Evolutionary conservation across 2,329 filamentous ascomycete genomes (phyloP), one percentile per base, ranked within the genome.

Genomic region (Raffaelea deltoideospora): DNA sequence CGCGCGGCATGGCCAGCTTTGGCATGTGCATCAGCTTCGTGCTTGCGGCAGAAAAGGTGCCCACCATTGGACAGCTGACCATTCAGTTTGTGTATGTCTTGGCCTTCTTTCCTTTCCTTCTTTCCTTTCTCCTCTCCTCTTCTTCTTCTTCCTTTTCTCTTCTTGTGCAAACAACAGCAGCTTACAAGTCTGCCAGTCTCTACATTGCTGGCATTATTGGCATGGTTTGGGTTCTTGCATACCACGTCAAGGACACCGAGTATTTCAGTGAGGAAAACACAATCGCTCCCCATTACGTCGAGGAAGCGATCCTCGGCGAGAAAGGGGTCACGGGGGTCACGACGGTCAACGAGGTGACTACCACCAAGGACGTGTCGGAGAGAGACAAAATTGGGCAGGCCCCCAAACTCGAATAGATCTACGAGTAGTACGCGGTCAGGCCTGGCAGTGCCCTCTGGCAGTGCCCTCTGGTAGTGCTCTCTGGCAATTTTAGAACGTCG

Each of bases 221-320:
- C 14, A 33, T 39, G 32, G 20, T 17, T 3, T 21, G 10, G 4
- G 27, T 31, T 9, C 15, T 35, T 5, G 22, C 10, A 5, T 21
- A 30, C 28, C 22, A 39, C 30, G 33, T 39, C 33, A 32, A 26
- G 10, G 37, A 39, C 14, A 39, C 37, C 10, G 35, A 39, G 27
- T 39, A 39, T 28, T 39, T 39, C 15, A 27, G 21, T 8, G 37
- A 39, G 27, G 37, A 39, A 19, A 23, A 14, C 10, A 33, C 35
- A 17, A 39, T 39, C 22, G 37, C 31, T 7, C 37, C 37, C 26
- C 33, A 35, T 14, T 20, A 13, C 24, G 17, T 35, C 11, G 33
- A 35, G 14, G 33, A 35, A 13, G 26, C 23, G 5, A 18, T 26
- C 26, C 35, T 32, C n/a, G 31, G 35, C 17, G 37, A 34, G 28